A percentile compares a stretch with the other conserved stretches of the same genome.
These are phyloP conservation scores for Halophytophthora batemanensis DNA, from an alignment of 352 stramenopile species.

Conservation along the genomic window DNA sequence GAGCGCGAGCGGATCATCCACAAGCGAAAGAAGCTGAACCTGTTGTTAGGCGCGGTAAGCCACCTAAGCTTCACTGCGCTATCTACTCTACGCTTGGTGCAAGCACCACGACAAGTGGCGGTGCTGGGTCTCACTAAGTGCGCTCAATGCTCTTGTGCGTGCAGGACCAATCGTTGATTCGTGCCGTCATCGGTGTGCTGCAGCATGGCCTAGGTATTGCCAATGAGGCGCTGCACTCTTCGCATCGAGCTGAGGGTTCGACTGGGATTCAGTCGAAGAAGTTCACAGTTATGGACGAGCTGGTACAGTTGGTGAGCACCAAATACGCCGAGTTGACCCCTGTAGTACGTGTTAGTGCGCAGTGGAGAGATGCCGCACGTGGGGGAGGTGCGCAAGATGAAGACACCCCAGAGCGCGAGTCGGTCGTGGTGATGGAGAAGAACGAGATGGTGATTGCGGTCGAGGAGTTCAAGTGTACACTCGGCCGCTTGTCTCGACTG, in stretches of 20 bases:
- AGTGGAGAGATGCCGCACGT: background rate
- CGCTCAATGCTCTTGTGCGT: background rate
- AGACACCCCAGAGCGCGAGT: background rate
- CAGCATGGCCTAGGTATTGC: conserved; percentile 32
- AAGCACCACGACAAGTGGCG: no score
- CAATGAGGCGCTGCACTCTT: conserved; percentile 21
- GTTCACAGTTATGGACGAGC: conserved; percentile 16
- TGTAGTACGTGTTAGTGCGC: conserved; percentile 7
- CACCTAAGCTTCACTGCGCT: no score
- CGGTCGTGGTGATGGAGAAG: conserved; percentile 29
- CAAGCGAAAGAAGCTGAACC: conserved; percentile 49
- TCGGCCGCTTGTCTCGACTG: conserved; percentile 27
- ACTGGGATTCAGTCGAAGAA: background rate
- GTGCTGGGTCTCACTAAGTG: no score
- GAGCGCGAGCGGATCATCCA: conserved; percentile 47
- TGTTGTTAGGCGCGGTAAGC: conserved; percentile 35
- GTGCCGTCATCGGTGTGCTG: conserved; percentile 22
- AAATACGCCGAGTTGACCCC: conserved; percentile 21
- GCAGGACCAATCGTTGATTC: conserved; percentile 44
- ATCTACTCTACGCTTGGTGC: no score
- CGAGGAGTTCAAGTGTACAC: conserved; percentile 32
- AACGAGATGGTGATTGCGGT: conserved; percentile 20
- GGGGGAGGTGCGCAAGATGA: conserved; percentile 1
- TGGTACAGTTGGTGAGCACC: conserved; percentile 20
- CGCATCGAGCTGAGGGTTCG: background rate